Evolutionary conservation across 2,329 filamentous ascomycete species (phyloP), one percentile per base, ranked within the genome.

Genomic region (Fusarium robinianum): DNA sequence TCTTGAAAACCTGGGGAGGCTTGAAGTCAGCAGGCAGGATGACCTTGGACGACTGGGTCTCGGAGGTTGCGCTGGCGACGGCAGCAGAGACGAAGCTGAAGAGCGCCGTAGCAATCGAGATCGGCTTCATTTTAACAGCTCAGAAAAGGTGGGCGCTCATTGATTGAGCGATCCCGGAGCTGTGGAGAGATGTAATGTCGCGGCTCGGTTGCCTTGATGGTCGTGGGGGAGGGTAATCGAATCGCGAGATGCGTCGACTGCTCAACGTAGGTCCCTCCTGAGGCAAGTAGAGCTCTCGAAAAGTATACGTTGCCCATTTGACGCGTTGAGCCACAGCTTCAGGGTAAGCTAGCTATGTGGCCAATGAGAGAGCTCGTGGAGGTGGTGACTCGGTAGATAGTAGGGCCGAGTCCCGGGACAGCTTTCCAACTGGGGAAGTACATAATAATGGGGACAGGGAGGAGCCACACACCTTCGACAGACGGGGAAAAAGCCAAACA

Each of bases 1-100:
- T 96, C 74, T 91, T 90, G 76, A 96, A 99, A 57, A 91, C 88
- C 67, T 90, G 88, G 10, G 91, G 87, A 40, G 92, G 90, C 69
- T 81, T 86, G 75, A 96, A 96, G 50, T 78, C 77, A 58, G 80
- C 69, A 29, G 83, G 81, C 49, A 83, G 74, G 41, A 75, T 77
- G 61, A 78, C 68, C 67, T 81, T 81, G 53, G 82, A 79, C 44
- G 79, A 75, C 57, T 78, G 72, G 46, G 71, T 61, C 25, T 66
- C 53, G 37, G 63, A 62, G 29, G 67, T 65, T 48, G 64, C 61
- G 61, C 58, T 60, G 48, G 70, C 69, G 49, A 78, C 65, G 46
- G 69, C 65, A 36, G 73, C 66, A 35, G 74, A 76, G 59, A 82
- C 67, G 64, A 84, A 74, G 64, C 81, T 81, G 55, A 79, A 69